Percentiles rank a stretch among this genome's conserved stretches.
phyloP scores from a whole-genome alignment of 306 rosid species.

The Quillaja saponaria region DNA sequence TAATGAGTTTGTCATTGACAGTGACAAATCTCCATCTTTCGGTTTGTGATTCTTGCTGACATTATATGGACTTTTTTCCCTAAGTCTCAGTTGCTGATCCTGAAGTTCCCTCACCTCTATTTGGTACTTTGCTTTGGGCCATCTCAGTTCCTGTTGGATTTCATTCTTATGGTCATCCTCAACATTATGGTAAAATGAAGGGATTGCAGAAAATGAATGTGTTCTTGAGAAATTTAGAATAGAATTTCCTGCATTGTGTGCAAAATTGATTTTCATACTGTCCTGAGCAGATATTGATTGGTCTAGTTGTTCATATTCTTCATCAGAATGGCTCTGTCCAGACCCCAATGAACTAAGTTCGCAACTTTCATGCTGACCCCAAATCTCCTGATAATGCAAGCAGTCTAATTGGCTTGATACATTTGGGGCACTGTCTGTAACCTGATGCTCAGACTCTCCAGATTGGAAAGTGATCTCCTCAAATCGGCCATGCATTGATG shows the following conservation, averaged over 20 bases:
- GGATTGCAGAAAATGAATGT: conserved; percentile 37
- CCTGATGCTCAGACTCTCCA: conserved; percentile 51
- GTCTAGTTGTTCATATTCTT: conserved; percentile 54
- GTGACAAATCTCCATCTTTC: conserved; percentile 34
- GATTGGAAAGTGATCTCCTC: conserved; percentile 78
- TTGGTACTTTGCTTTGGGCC: conserved; percentile 76
- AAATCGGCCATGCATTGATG: conserved; percentile 80
- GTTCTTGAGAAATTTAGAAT: conserved; percentile 41
- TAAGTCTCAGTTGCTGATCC: conserved; percentile 48
- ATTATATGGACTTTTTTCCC: conserved; percentile 36
- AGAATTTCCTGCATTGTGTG: conserved; percentile 30
- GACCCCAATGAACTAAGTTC: conserved; percentile 72
- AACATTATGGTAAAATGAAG: conserved; percentile 36
- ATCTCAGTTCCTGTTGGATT: conserved; percentile 61
- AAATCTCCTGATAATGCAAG: conserved; percentile 47
- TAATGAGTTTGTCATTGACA: conserved; percentile 33
- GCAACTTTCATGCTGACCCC: conserved; percentile 65
- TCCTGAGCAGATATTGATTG: conserved; percentile 33
- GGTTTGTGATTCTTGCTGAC: conserved; percentile 31
- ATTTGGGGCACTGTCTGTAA: conserved; percentile 33
- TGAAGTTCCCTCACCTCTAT: conserved; percentile 53
- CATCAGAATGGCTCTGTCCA: conserved; percentile 59
- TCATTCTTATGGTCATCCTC: conserved; percentile 44
- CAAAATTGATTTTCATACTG: conserved; percentile 34
- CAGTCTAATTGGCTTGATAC: conserved; percentile 36